Evolutionary conservation across 345 rosid genomes (phyloP).

Genomic region (Trapa bicornis): DNA sequence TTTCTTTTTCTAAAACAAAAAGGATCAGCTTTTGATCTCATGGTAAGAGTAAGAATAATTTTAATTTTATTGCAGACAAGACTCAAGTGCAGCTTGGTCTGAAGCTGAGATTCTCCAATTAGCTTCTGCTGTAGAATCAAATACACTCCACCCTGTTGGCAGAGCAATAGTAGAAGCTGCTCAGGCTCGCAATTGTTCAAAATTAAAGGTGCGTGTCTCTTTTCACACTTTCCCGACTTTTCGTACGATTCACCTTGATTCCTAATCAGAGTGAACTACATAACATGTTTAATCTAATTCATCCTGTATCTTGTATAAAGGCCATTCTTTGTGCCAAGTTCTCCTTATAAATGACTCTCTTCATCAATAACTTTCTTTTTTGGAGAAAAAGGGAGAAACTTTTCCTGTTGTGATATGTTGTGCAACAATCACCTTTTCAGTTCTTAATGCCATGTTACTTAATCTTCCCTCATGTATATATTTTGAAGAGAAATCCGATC

Average conservation of each 20-base stretch:
- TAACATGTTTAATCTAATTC: not conserved
- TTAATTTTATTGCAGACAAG: slow-evolving; percentile 33
- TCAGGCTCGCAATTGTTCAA: slow-evolving; percentile 30
- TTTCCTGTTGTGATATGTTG: too few relatives aligned
- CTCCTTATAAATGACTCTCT: not conserved
- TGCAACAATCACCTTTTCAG: too few relatives aligned
- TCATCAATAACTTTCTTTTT: not conserved
- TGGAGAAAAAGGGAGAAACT: too few relatives aligned
- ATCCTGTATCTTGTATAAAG: not conserved
- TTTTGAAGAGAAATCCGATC: too few relatives aligned
- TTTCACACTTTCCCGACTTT: not conserved
- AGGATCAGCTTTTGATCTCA: too few relatives aligned
- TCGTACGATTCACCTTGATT: not conserved
- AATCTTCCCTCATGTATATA: too few relatives aligned
- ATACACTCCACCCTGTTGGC: slow-evolving; percentile 88
- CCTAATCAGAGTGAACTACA: not conserved
- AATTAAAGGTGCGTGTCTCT: slow-evolving; percentile 34
- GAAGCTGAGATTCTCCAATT: slow-evolving; percentile 63
- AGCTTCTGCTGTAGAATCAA: slow-evolving; percentile 90
- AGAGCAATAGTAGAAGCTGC: slow-evolving; percentile 92
- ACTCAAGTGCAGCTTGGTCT: slow-evolving; percentile 28
- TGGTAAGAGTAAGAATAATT: slow-evolving; percentile 1
- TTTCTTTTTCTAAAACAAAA: too few relatives aligned
- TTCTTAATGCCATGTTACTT: too few relatives aligned
- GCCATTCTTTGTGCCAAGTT: not conserved